Evolutionary conservation across 2,329 filamentous ascomycete genomes (phyloP).

Genomic region (Seiridium unicorne): DNA sequence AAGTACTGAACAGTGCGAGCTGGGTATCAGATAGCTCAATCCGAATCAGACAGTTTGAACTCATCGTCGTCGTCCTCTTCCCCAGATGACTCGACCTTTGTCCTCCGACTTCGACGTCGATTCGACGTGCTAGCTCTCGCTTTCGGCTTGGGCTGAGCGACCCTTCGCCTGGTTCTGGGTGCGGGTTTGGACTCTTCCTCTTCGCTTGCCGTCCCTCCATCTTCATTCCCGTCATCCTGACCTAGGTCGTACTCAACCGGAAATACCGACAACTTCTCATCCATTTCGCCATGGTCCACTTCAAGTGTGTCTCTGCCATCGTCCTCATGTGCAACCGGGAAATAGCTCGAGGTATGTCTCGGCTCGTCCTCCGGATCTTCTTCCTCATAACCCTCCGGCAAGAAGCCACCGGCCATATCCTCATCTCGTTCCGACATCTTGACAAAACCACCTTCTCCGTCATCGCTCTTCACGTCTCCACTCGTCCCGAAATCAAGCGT

Average conservation of each 20-base stretch:
- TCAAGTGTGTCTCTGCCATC: slow-evolving; percentile 29
- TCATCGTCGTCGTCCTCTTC: slow-evolving; percentile 17
- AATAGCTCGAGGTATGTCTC: slow-evolving; percentile 43
- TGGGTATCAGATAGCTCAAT: neutral
- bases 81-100: slow-evolving; percentile 17
- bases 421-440: slow-evolving; percentile 35
- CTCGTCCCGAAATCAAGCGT: slow-evolving; percentile 40
- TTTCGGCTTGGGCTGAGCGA: slow-evolving; percentile 19
- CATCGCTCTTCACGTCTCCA: slow-evolving; percentile 40
- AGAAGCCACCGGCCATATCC: slow-evolving; percentile 59
- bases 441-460: slow-evolving; percentile 19
- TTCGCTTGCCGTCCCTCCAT: neutral
- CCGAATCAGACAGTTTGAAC: neutral
- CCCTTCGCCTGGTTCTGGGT: slow-evolving; percentile 10
- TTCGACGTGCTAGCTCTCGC: slow-evolving; percentile 21
- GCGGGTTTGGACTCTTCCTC: slow-evolving; percentile 7
- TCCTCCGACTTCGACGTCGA: slow-evolving; percentile 22
- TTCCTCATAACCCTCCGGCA: slow-evolving; percentile 55
- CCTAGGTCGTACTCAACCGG: neutral
- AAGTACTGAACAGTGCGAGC: neutral
- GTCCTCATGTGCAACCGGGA: slow-evolving; percentile 42
- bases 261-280: neutral
- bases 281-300: slow-evolving; percentile 23
- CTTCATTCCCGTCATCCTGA: neutral
- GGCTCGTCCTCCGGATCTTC: slow-evolving; percentile 36